These are phyloP conservation scores for Rhizophagus sp. DNA, from an alignment of 192 early-diverging fungal genomes.

Conservation along the genomic window DNA sequence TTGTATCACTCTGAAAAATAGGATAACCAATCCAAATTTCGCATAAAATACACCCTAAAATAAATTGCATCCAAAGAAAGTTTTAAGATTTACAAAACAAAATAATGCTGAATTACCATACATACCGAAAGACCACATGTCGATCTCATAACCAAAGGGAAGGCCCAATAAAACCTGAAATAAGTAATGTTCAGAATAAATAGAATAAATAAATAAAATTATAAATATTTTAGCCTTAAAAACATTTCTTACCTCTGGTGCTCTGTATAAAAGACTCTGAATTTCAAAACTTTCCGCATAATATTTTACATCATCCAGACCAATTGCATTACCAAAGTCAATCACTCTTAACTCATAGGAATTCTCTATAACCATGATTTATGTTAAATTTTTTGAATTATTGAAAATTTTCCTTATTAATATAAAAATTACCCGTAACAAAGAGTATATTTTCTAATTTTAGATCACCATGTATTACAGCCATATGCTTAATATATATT, in stretches of 20 bases:
- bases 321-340: conserved; percentile 24
- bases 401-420: neutral
- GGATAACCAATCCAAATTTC: conserved; percentile 21
- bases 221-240: neutral
- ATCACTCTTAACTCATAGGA: neutral
- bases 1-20: conserved; percentile 8
- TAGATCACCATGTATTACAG: conserved; percentile 9
- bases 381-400: neutral
- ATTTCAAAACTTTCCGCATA: conserved; percentile 15
- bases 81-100: neutral
- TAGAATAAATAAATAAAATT: neutral
- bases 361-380: neutral
- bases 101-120: neutral
- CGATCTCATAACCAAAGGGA: conserved; percentile 19
- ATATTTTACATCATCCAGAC: neutral
- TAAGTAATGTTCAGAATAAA: neutral
- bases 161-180: conserved; percentile 7
- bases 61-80: neutral
- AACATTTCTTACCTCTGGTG: conserved; percentile 4
- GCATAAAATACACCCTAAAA: conserved; percentile 23
- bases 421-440: neutral
- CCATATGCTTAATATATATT: conserved; percentile 16
- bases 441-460: conserved; percentile 20
- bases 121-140: conserved; percentile 24
- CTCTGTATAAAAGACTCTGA: conserved; percentile 18